phyloP scores from a whole-genome alignment of 305 asterid genomes.

The Salvia sclarea region DNA sequence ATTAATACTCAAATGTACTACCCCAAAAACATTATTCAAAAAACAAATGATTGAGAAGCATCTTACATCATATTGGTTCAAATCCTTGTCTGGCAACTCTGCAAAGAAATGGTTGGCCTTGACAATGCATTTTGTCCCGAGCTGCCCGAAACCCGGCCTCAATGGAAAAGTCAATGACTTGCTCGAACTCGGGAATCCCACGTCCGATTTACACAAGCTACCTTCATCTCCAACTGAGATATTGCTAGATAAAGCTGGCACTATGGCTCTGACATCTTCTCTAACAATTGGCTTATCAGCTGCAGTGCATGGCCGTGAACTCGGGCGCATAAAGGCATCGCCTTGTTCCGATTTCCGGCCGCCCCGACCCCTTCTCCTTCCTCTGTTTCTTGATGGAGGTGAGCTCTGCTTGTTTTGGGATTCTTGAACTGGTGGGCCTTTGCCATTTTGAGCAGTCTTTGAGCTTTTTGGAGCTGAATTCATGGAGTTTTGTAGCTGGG shows the following conservation, averaged over 20 bases:
- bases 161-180: constrained; percentile 70
- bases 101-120: constrained; percentile 98
- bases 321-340: constrained; percentile 77
- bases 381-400: constrained; percentile 71
- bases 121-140: constrained; percentile 87
- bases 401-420: constrained; percentile 53
- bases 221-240: constrained; percentile 37
- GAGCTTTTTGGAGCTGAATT: constrained; percentile 49
- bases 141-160: constrained; percentile 89
- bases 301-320: constrained; percentile 87
- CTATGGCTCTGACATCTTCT: constrained; percentile 39
- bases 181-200: constrained; percentile 70
- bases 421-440: constrained; percentile 64
- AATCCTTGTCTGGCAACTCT: constrained; percentile 89
- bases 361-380: constrained; percentile 81
- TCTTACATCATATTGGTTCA: constrained; percentile 97
- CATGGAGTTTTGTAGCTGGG: constrained; percentile 55
- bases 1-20: constrained; percentile 22
- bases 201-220: constrained; percentile 36
- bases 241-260: constrained; percentile 30
- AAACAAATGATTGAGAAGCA: constrained; percentile 22
- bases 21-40: constrained; percentile 13
- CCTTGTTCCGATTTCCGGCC: constrained; percentile 86
- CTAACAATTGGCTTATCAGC: constrained; percentile 49
- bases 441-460: constrained; percentile 57